Conservation (phyloP, 345 rosid genomes). For the Tarenaya hassleriana region DNA sequence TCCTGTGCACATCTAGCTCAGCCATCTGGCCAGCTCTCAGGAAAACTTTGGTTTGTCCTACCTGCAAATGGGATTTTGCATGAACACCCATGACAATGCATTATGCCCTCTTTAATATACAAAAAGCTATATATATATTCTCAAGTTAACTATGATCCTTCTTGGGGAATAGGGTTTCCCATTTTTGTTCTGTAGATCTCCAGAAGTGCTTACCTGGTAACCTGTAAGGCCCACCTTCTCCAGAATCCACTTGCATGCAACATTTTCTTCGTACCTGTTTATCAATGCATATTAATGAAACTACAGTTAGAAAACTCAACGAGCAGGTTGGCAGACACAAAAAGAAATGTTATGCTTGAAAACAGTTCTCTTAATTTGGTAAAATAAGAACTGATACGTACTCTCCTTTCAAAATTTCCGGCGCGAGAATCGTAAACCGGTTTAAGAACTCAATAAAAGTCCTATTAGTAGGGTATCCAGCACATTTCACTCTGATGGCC, state of each 20-base stretch:
- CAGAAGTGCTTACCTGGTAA: constrained; percentile 51
- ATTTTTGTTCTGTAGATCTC: constrained; percentile 11
- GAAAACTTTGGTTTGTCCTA: constrained; percentile 69
- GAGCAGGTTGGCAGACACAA: constrained; percentile 22
- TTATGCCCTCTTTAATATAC: constrained; percentile 11
- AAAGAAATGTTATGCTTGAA: constrained; percentile 13
- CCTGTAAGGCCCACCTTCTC: constrained; percentile 57
- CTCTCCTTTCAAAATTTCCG: constrained; percentile 48
- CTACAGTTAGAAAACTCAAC: constrained; percentile 9
- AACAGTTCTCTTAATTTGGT: constrained; percentile 1
- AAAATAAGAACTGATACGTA: constrained; percentile 33
- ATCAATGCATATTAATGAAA: constrained; percentile 21
- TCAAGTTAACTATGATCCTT: constrained; percentile 13
- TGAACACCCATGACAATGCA: constrained; percentile 10
- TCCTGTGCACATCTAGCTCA: constrained; percentile 66
- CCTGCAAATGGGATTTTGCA: constrained; percentile 38
- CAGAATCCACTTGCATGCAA: constrained; percentile 69
- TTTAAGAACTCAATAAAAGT: constrained; percentile 60
- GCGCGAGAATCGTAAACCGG: constrained; percentile 61
- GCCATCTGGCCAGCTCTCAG: constrained; percentile 79
- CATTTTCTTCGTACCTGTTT: constrained; percentile 59
- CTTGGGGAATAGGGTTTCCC: constrained; percentile 4
- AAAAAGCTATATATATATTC: no score
- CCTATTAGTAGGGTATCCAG: constrained; percentile 73
- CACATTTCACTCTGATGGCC: constrained; percentile 85